Evolutionary conservation across 108 stramenopile genomes (phyloP), one percentile per base, ranked within the genome.

Genomic region (Discostella stelligeroides): DNA sequence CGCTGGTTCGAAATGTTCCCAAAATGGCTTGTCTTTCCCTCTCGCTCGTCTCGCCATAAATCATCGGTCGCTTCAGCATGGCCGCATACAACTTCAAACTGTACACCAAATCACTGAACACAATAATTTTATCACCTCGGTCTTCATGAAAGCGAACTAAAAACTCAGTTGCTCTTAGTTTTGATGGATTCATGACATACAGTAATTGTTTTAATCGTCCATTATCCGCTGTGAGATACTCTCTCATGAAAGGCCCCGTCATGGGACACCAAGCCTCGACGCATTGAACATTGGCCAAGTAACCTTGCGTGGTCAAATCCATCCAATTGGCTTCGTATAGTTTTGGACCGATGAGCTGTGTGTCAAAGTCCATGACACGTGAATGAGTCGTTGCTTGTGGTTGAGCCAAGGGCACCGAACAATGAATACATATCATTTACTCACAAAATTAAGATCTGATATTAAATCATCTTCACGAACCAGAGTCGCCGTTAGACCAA

Each of bases 291-390:
- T 98, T 97, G 23, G 98, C 98, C 18, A 99, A 77, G 73, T 97
- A 98, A 4, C 99, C 99, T 18, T 84, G 90, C 17, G 94, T 85
- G 28, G 99, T 99, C 11, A 99, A 81, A 73, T 99, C 99, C 96
- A 99, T 97, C 99, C 99, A 99, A 72, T 99, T 99, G n/a, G 99
- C 99, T 72, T 99, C 99, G 85, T 99, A 99, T 15, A 99, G 87
- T 79, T 99, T 99, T n/a, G 99, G 99, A 8, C 98, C 99, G 61
- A 99, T 98, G 14, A 56, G 55, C 49, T 50, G 49, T 12, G 49
- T 23, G 48, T 24, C n/a, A 21, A 18, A 23, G 23, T 17, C 4
- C 20, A 18, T 23, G 13, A 49, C 48, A 14, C n/a, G 46, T 18
- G 46, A 9, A 1, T 23, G n/a, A 49, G n/a, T n/a, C n/a, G n/a